These are phyloP conservation scores for Chaetoceros tenuissimus DNA, from an alignment of 108 stramenopile genomes.

Conservation along the genomic window DNA sequence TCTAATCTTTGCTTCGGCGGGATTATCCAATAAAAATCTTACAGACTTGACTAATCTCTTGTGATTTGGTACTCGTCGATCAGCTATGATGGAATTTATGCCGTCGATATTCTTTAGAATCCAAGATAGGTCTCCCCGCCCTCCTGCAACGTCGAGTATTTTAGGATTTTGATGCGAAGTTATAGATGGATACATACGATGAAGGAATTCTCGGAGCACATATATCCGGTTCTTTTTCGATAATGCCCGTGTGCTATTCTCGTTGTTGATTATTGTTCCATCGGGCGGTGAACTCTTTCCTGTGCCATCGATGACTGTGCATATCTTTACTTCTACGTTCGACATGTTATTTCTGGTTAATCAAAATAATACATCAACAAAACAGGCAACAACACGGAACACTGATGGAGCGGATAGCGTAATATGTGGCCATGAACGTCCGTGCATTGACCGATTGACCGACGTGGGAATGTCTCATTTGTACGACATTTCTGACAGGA, in stretches of 20 bases:
- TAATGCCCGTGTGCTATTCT: conserved; percentile 33
- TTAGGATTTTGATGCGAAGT: not conserved
- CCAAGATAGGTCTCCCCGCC: conserved; percentile 74
- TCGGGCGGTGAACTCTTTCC: no score
- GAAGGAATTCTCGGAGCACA: conserved; percentile 50
- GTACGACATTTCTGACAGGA: no score
- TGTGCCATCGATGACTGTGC: no score
- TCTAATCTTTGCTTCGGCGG: conserved; percentile 40
- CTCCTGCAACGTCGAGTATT: conserved; percentile 81
- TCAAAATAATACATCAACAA: no score
- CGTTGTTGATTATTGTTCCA: conserved; percentile 6
- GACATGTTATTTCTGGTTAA: no score
- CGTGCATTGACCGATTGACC: no score
- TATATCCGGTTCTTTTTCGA: conserved; percentile 62
- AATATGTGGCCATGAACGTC: no score
- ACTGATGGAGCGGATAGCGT: no score
- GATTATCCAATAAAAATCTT: conserved; percentile 37
- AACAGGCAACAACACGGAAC: no score
- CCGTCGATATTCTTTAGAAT: conserved; percentile 47
- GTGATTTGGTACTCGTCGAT: conserved; percentile 48
- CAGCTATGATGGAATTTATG: conserved; percentile 50
- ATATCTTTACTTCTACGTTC: no score
- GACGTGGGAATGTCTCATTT: no score
- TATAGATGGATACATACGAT: not conserved
- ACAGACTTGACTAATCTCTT: conserved; percentile 39